These are phyloP conservation scores for Circinella umbellata DNA, from an alignment of 371 early-diverging fungal species.

Conservation along the genomic window DNA sequence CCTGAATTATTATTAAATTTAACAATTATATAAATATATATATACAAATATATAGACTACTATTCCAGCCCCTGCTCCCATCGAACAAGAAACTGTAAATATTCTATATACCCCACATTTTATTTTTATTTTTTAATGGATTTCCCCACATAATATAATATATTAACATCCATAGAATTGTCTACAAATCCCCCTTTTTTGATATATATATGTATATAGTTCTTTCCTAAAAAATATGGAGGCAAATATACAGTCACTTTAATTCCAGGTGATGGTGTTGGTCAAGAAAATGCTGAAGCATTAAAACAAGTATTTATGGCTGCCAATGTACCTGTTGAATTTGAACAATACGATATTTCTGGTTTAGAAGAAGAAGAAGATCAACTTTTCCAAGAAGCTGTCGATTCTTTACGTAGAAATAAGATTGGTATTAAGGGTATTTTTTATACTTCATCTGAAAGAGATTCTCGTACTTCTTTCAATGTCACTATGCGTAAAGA, in stretches of 20 bases:
- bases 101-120: constrained; percentile 4
- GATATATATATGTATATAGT: constrained; percentile 17
- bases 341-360: constrained; percentile 93
- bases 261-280: constrained; percentile 98
- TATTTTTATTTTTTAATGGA: background rate
- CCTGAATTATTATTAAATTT: no score
- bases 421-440: constrained; percentile 97
- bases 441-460: constrained; percentile 88
- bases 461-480: constrained; percentile 86
- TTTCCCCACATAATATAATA: background rate
- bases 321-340: constrained; percentile 92
- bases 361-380: constrained; percentile 80
- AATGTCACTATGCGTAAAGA: constrained; percentile 96
- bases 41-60: background rate
- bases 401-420: constrained; percentile 91
- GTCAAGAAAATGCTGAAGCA: constrained; percentile 88
- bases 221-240: constrained; percentile 49
- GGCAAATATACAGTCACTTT: constrained; percentile 93
- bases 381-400: constrained; percentile 80
- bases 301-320: constrained; percentile 94
- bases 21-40: no score
- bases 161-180: background rate
- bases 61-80: constrained; percentile 49
- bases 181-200: no score
- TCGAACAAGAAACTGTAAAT: constrained; percentile 51